These are phyloP conservation scores for Catharanthus roseus DNA, from an alignment of 257 asterid genomes.

Conservation along the genomic window DNA sequence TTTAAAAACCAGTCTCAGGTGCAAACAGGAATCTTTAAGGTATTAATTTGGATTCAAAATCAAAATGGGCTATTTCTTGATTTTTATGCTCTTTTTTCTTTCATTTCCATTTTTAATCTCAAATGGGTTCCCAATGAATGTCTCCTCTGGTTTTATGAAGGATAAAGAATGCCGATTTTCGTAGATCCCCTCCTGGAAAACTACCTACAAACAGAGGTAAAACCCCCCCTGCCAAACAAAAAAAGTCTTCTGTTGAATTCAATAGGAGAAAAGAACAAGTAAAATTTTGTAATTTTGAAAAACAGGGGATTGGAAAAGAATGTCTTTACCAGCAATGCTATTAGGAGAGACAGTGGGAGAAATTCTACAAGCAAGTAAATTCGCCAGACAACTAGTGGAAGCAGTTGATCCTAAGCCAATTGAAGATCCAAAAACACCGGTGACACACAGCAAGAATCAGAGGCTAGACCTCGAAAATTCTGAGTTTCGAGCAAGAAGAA, in stretches of 20 bases:
- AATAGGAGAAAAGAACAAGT: too few species aligned
- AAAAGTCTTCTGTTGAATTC: background rate
- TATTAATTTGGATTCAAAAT: conserved; percentile 11
- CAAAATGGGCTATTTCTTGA: background rate
- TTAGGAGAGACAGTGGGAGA: conserved; percentile 82
- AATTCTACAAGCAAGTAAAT: conserved; percentile 64
- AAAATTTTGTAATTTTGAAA: background rate
- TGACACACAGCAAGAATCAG: conserved; percentile 30
- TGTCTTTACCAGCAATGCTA: conserved; percentile 91
- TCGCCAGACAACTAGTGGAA: conserved; percentile 55
- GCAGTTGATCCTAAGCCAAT: conserved; percentile 37
- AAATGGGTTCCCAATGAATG: background rate
- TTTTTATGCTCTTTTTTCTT: background rate
- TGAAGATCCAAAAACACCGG: conserved; percentile 77
- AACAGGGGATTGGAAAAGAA: conserved; percentile 65
- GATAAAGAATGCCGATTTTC: conserved; percentile 42
- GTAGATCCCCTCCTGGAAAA: conserved; percentile 76
- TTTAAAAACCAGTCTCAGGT: conserved; percentile 45
- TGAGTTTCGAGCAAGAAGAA: conserved; percentile 49
- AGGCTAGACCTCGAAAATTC: conserved; percentile 37
- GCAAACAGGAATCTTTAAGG: conserved; percentile 64
- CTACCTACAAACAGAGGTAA: conserved; percentile 55
- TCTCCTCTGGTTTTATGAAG: conserved; percentile 23
- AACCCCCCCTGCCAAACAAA: background rate
- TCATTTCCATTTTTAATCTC: background rate